A percentile compares a stretch with the other conserved stretches of the same genome.
phyloP scores from a whole-genome alignment of 768 basidiomycete species.

The Chalciporus chontae region DNA sequence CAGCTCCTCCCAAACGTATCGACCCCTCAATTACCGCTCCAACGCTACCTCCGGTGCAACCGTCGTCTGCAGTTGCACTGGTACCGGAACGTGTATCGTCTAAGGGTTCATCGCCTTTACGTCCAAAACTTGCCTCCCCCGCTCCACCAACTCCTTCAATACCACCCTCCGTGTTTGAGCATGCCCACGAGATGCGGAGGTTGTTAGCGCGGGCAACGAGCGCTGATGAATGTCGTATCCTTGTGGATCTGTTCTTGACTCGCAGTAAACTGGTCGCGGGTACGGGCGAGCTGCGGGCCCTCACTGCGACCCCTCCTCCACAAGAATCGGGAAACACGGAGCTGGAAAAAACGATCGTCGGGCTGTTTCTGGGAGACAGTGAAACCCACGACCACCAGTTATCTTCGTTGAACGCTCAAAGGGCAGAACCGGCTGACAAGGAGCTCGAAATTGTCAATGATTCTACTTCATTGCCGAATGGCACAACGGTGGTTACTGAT shows the following conservation, averaged over 20 bases:
- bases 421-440: slow-evolving; percentile 3
- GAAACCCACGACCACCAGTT: neutral
- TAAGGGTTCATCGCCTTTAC: slow-evolving; percentile 7
- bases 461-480: neutral
- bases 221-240: slow-evolving; percentile 80
- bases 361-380: slow-evolving; percentile 37
- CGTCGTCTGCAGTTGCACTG: slow-evolving; percentile 1
- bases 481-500: slow-evolving; percentile 2
- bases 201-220: slow-evolving; percentile 66
- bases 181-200: slow-evolving; percentile 64
- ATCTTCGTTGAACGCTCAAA: neutral
- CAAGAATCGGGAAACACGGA: slow-evolving; percentile 25
- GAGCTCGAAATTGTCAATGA: neutral
- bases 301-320: slow-evolving; percentile 34
- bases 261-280: slow-evolving; percentile 47
- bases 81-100: slow-evolving; percentile 14
- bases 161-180: slow-evolving; percentile 34
- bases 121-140: slow-evolving; percentile 13
- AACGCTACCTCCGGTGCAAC: neutral
- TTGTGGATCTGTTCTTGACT: slow-evolving; percentile 78
- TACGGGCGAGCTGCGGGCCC: slow-evolving; percentile 26
- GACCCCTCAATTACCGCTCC: neutral
- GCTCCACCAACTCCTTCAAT: slow-evolving; percentile 16
- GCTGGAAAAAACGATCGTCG: slow-evolving; percentile 52
- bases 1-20: slow-evolving; percentile 3